phyloP scores from a whole-genome alignment of 2,329 filamentous ascomycete species.

The Huntiella savannae region DNA sequence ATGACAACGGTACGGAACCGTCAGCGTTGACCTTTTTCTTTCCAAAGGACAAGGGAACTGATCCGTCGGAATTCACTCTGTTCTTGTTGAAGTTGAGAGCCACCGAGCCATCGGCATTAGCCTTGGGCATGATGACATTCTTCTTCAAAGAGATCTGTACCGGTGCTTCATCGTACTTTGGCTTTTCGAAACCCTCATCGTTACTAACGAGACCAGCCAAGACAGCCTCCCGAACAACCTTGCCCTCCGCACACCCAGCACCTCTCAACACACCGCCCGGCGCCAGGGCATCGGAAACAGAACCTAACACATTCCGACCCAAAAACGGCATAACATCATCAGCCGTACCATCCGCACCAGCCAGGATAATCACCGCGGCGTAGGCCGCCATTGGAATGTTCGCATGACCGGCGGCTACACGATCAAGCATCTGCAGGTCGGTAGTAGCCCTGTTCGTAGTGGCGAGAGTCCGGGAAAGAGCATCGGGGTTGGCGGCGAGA shows the following conservation, averaged over 20 bases:
- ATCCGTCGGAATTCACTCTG: conserved; percentile 17
- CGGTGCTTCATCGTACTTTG: conserved; percentile 38
- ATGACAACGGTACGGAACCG: conserved; percentile 18
- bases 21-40: conserved; percentile 34
- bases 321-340: conserved; percentile 46
- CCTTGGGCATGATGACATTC: conserved; percentile 13
- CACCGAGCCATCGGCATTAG: conserved; percentile 14
- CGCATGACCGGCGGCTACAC: conserved; percentile 64
- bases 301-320: conserved; percentile 44
- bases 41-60: conserved; percentile 26
- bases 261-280: conserved; percentile 48
- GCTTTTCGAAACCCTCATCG: conserved; percentile 53
- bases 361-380: conserved; percentile 66
- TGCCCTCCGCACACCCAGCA: conserved; percentile 30
- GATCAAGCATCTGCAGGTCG: conserved; percentile 95
- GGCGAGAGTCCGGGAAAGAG: conserved; percentile 50
- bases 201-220: conserved; percentile 57
- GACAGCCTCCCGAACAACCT: conserved; percentile 58
- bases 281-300: conserved; percentile 52
- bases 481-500: conserved; percentile 66
- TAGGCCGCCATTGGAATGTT: conserved; percentile 60
- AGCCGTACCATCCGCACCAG: conserved; percentile 50
- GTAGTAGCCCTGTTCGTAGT: conserved; percentile 56
- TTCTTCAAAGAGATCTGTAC: conserved; percentile 24
- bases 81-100: conserved; percentile 27